Evolutionary conservation across 106 monocot genomes (phyloP).

Genomic region (Allium fistulosum): DNA sequence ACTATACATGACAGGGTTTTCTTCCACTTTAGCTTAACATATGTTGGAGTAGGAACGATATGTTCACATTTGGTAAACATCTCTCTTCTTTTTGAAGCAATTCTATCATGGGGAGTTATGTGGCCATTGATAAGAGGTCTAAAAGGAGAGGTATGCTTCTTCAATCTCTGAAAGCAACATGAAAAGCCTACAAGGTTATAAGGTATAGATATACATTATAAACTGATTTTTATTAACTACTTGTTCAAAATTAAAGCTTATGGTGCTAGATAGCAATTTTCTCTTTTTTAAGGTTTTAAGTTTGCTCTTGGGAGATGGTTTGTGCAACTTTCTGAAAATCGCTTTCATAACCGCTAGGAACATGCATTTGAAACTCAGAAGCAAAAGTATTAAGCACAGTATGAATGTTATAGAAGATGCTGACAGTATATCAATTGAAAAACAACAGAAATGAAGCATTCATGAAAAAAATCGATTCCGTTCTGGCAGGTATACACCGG

Average conservation of each 20-base stretch:
- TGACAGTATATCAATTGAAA: neutral
- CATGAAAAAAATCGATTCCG: slow-evolving; percentile 55
- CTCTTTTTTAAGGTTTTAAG: slow-evolving; percentile 53
- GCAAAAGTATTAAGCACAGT: slow-evolving; percentile 17
- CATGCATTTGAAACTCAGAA: slow-evolving; percentile 23
- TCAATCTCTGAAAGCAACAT: no score
- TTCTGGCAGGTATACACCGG: slow-evolving; percentile 28
- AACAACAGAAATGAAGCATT: slow-evolving; percentile 45
- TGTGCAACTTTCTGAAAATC: slow-evolving; percentile 83
- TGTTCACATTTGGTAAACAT: slow-evolving; percentile 51
- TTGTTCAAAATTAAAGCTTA: neutral
- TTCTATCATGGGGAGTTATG: slow-evolving; percentile 56
- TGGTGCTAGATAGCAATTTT: no score
- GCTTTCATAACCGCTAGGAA: slow-evolving; percentile 30
- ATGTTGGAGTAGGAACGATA: slow-evolving; percentile 62
- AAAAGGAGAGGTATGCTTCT: slow-evolving; percentile 33
- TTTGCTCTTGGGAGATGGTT: slow-evolving; percentile 80
- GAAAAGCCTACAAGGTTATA: neutral
- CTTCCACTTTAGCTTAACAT: slow-evolving; percentile 60
- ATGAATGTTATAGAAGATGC: neutral
- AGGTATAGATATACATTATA: slow-evolving; percentile 11
- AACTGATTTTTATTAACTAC: no score
- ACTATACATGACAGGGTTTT: slow-evolving; percentile 32
- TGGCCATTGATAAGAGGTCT: slow-evolving; percentile 36
- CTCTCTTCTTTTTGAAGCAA: slow-evolving; percentile 40